phyloP scores from a whole-genome alignment of 192 early-diverging fungal species.

The Coemansia asiatica region DNA sequence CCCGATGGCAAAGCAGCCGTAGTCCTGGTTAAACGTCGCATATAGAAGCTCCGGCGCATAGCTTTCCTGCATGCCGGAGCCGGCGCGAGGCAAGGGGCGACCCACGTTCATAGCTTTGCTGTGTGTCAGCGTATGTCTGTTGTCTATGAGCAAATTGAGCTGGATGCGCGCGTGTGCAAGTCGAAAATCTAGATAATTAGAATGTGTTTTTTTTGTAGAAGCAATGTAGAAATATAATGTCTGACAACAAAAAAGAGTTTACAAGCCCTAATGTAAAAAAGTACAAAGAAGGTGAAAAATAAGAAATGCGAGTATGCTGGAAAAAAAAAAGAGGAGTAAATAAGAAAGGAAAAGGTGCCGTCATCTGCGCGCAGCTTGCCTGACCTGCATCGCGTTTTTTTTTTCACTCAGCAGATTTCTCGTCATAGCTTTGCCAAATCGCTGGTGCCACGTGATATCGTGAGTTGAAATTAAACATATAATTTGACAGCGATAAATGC shows the following conservation, averaged over 20 bases:
- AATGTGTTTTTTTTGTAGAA: conserved; percentile 7
- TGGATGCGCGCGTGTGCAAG: not conserved
- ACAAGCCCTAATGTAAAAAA: too few species aligned
- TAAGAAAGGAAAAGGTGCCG: not conserved
- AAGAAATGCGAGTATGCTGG: not conserved
- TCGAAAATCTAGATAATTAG: not conserved
- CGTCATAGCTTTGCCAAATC: not conserved
- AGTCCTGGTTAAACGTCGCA: conserved; percentile 82
- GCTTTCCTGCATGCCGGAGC: conserved; percentile 38
- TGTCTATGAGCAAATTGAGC: not conserved
- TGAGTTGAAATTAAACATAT: not conserved
- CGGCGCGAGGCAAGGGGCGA: conserved; percentile 38
- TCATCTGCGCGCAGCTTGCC: too few species aligned
- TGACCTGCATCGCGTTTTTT: too few species aligned
- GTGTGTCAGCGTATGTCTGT: not conserved
- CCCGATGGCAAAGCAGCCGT: conserved; percentile 79
- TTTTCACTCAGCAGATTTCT: too few species aligned
- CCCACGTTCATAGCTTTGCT: conserved; percentile 41
- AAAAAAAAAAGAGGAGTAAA: not conserved
- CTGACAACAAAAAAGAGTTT: too few species aligned
- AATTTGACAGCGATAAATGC: too few species aligned
- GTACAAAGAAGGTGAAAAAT: too few species aligned
- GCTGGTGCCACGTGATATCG: not conserved
- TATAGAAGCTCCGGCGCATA: conserved; percentile 63
- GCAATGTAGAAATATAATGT: not conserved